Evolutionary conservation across 345 rosid species (phyloP).

Genomic region (Gossypium rotundifolium): DNA sequence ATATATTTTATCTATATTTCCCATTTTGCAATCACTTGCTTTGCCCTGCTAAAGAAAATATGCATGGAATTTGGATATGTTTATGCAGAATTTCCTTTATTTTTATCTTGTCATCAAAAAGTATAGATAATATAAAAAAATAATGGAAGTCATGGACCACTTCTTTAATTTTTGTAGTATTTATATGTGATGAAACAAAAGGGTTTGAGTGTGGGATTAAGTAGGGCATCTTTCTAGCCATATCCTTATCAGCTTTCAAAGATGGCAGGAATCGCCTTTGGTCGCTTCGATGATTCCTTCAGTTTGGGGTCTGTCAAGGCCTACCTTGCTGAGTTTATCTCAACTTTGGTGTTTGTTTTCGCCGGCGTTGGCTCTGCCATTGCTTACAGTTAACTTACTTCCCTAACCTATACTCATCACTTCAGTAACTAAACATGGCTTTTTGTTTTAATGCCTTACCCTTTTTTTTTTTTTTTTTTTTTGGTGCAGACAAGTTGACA

Average conservation of each 20-base stretch:
- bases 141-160: background rate
- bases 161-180: background rate
- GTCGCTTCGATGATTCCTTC: constrained; percentile 78
- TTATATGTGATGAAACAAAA: constrained; percentile 7
- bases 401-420: background rate
- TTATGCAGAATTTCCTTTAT: background rate
- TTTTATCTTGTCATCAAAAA: background rate
- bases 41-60: background rate
- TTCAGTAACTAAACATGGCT: background rate
- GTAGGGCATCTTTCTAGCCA: background rate
- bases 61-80: background rate
- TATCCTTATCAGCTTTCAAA: background rate
- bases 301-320: constrained; percentile 74
- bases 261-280: constrained; percentile 58
- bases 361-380: constrained; percentile 65
- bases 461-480: background rate
- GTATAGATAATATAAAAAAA: background rate
- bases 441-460: background rate
- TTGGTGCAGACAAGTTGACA: constrained; percentile 60
- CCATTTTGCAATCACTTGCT: too few species aligned
- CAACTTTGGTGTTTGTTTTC: constrained; percentile 63
- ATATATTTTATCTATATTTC: too few species aligned
- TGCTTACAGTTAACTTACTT: constrained; percentile 54
- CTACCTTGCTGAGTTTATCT: constrained; percentile 88
- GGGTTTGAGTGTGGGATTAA: background rate